Percentiles rank a stretch among this genome's conserved stretches.
Conservation (phyloP, 179 eudicot species). For the Silene coronaria region DNA sequence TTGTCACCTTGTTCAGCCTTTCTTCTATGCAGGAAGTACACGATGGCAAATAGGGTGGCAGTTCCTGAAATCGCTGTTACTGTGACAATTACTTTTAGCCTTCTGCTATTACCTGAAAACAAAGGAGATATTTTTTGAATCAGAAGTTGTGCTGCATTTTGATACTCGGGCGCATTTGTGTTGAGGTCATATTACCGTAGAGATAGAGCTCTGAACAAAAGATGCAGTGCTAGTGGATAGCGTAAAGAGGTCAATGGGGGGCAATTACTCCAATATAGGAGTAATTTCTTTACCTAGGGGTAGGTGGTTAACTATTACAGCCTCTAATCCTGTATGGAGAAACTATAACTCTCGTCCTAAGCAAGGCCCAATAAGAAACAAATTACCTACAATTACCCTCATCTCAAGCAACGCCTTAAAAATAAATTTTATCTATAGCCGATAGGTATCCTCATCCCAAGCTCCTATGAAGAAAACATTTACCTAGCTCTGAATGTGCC, state of each 20-base stretch:
- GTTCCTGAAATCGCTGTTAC: neutral
- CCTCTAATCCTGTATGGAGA: no score
- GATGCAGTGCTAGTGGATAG: neutral
- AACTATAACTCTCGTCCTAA: no score
- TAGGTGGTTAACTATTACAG: no score
- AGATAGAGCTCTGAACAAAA: no score
- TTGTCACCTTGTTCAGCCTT: neutral
- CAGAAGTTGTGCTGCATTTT: neutral
- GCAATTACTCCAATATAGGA: neutral
- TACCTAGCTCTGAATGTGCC: constrained; percentile 27
- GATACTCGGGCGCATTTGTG: neutral
- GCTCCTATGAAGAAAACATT: neutral
- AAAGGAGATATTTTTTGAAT: neutral
- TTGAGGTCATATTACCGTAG: no score
- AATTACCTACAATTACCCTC: no score
- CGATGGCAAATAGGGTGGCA: neutral
- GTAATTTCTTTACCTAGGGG: neutral
- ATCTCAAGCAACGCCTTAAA: no score
- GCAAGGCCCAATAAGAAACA: no score
- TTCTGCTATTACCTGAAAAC: neutral
- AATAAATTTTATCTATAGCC: no score
- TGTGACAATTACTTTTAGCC: neutral
- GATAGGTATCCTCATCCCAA: no score
- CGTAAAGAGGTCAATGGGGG: neutral
- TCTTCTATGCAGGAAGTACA: neutral